These are phyloP conservation scores for Leucaena leucocephala DNA, from an alignment of 306 rosid genomes.

Conservation along the genomic window DNA sequence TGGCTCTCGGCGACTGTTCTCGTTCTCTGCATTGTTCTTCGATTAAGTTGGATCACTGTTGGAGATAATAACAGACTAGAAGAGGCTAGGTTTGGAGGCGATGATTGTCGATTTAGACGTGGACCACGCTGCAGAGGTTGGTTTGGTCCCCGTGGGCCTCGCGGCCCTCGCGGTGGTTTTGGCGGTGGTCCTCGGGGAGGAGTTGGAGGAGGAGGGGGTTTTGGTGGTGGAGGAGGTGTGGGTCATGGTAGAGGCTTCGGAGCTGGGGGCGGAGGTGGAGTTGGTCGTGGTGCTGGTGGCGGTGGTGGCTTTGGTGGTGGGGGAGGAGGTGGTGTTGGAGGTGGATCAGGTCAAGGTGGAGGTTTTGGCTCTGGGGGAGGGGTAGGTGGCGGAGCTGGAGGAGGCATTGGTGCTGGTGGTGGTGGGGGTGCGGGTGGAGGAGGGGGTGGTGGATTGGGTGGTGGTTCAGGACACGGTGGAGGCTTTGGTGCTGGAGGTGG, in stretches of 20 bases:
- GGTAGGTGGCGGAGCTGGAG: slow-evolving; percentile 42
- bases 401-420: slow-evolving; percentile 38
- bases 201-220: slow-evolving; percentile 35
- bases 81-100: slow-evolving; percentile 46
- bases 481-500: slow-evolving; percentile 35
- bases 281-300: too few relatives aligned
- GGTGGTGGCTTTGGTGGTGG: too few relatives aligned
- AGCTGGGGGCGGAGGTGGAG: slow-evolving; percentile 48
- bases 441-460: slow-evolving; percentile 48
- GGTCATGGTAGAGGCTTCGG: slow-evolving; percentile 29
- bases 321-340: too few relatives aligned
- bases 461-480: not conserved
- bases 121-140: slow-evolving; percentile 56
- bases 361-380: not conserved
- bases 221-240: not conserved
- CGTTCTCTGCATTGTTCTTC: slow-evolving; percentile 57
- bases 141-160: slow-evolving; percentile 50
- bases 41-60: slow-evolving; percentile 46
- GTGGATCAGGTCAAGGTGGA: too few relatives aligned
- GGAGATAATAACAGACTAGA: slow-evolving; percentile 55
- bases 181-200: slow-evolving; percentile 36
- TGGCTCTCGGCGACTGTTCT: slow-evolving; percentile 54
- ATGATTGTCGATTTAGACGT: slow-evolving; percentile 57
- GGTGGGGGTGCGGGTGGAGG: slow-evolving; percentile 45
- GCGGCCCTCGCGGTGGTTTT: slow-evolving; percentile 42